Conservation (phyloP, 78 protist genomes). For the Dictyostelium firmibasis region DNA sequence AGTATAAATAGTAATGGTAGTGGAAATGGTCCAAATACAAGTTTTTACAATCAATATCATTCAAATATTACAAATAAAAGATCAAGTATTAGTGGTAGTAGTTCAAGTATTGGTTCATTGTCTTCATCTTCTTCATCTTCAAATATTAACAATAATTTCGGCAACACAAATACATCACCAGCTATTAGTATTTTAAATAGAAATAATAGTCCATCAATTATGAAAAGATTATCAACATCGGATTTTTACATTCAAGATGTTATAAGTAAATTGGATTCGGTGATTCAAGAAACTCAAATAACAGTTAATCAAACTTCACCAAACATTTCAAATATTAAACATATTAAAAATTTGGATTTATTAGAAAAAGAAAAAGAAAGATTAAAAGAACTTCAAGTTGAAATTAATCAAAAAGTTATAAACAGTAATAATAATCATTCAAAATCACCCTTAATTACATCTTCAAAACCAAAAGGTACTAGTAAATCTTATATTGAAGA, state of each 20-base stretch:
- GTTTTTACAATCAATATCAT: not conserved
- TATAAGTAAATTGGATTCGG: not conserved
- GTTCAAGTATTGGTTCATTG: not conserved
- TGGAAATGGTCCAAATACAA: not conserved
- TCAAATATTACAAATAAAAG: not conserved
- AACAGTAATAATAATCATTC: not conserved
- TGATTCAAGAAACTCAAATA: not conserved
- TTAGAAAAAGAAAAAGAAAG: constrained; percentile 1
- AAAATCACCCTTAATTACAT: not conserved
- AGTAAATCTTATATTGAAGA: constrained; percentile 6
- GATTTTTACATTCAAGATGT: not conserved
- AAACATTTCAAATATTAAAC: not conserved
- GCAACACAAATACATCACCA: not conserved
- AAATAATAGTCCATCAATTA: not conserved
- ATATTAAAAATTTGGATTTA: not conserved
- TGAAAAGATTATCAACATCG: not conserved
- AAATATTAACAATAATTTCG: not conserved
- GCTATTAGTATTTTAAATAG: not conserved
- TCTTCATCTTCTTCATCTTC: not conserved
- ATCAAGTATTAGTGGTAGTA: not conserved
- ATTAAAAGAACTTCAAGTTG: not conserved
- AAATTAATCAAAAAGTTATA: not conserved
- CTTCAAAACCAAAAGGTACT: not conserved
- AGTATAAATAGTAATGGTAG: not conserved
- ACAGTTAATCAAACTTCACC: not conserved